Evolutionary conservation across 805 yeast genomes (phyloP), one percentile per base, ranked within the genome.

Genomic region (Torulaspora quercuum): DNA sequence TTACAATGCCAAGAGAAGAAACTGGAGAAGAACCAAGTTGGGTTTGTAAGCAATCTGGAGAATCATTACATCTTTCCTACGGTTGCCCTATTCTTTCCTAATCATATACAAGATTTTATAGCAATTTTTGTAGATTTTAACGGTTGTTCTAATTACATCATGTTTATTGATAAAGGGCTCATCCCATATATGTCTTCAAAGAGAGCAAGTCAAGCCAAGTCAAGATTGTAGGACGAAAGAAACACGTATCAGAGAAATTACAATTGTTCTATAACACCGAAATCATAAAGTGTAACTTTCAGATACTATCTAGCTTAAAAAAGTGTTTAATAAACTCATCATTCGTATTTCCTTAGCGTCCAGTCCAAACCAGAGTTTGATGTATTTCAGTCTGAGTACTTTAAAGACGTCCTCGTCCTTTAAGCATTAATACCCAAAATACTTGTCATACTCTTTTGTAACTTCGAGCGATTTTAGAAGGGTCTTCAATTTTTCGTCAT

Each of bases 1-100:
- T 81, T 87, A 87, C 85, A 90, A 90, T 78, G 94, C 95, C 70
- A 92, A 92, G 88, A 88, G 97, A 86, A 84, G 97, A 82, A 95
- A 92, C 92, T 90, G 98, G 98, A 90, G 96, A 85, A 86, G 97
- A 84, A 90, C 97, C 67, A 90, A 90, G 95, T 80, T 90, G 76
- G 78, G 80, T 81, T 72, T 90, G 80, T 90, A 89, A 85, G 69
- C 64, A 15, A 25, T 22, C 27, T 27, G 43, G 33, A 34, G 37
- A 25, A 12, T 12, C 16, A 10, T 9, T 29, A 24, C 33, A 20
- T 22, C 29, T 33, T 15, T 32, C 27, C 22, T 23, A 24, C 37
- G 13, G 38, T 20, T 39, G 7, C 29, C 26, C 29, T 22, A 22
- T 14, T 13, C 17, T 23, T 19, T 14, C 26, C 20, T 28, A 15